Evolutionary conservation across 345 rosid species (phyloP).

Genomic region (Brassica nigra): DNA sequence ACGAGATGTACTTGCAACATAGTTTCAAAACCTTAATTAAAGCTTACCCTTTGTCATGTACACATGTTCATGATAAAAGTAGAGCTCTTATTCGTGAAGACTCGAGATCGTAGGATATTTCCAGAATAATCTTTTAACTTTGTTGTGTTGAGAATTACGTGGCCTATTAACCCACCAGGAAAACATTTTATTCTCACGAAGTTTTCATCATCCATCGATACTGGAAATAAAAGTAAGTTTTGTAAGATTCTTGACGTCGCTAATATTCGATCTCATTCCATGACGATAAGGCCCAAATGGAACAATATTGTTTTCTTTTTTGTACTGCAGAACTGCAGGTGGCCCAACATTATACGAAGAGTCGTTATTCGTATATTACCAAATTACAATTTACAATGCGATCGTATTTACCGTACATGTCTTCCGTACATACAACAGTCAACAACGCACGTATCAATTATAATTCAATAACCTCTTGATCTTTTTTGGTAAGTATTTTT

Average conservation of each 20-base stretch:
- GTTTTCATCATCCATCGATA: slow-evolving; percentile 6
- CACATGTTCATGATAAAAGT: background rate
- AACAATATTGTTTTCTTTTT: background rate
- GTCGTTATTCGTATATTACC: background rate
- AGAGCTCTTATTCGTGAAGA: slow-evolving; percentile 15
- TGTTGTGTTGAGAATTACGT: slow-evolving; percentile 21
- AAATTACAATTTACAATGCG: background rate
- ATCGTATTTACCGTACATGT: slow-evolving; percentile 11
- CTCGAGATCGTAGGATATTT: slow-evolving; percentile 32
- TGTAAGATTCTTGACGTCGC: slow-evolving; percentile 12
- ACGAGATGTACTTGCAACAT: background rate
- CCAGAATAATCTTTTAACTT: slow-evolving; percentile 18
- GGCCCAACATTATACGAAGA: slow-evolving; percentile 30
- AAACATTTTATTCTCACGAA: slow-evolving; percentile 2
- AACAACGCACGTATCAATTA: background rate
- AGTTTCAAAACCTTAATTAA: slow-evolving; percentile 10
- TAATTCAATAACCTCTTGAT: background rate
- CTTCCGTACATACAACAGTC: slow-evolving; percentile 3
- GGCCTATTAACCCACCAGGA: slow-evolving; percentile 18
- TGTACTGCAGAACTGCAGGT: background rate
- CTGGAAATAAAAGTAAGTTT: slow-evolving; percentile 16
- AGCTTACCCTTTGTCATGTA: slow-evolving; percentile 6
- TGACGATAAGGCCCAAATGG: slow-evolving; percentile 22
- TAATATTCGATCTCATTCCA: slow-evolving; percentile 32
- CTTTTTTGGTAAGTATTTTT: background rate